Evolutionary conservation across 208 protist species (phyloP), one percentile per base, ranked within the genome.

Genomic region (Trypanosoma brucei): DNA sequence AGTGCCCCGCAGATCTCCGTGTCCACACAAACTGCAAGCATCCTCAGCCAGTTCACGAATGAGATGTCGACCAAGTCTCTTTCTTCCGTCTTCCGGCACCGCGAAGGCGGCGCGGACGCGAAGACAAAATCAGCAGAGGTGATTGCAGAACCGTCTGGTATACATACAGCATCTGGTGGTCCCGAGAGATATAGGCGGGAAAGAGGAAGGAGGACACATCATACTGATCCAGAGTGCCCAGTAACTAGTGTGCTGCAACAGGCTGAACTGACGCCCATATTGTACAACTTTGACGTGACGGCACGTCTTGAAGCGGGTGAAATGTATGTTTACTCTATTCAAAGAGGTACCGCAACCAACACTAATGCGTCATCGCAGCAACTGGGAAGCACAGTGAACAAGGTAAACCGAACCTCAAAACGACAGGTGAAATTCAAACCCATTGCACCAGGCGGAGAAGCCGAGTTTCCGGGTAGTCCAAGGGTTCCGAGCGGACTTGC

Each of bases 21-120:
- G 22, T 93, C 89, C 0, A 86, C 86, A 44, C 79, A 72, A 4
- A 66, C 89, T 34, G 59, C 91, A 35, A 83, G 75, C 60, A 79
- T 92, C 53, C 63, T 92, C 52, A 80, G 69, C 37, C 78, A 86
- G 59, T 40, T 95, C 1, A 50, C 55, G 8, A 54, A 75, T 38
- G 84, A 94, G 60, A 66, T 77, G 33, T 53, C 73, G 2, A 62
- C 73, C 5, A 33, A 55, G 7, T 54, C 50, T 34, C 60, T 65
- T 31, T 42, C 33, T 14, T 7, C 9, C 37, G 5, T 64, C 53
- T 59, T 42, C n/a, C 3, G 38, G 37, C 40, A 11, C n/a, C n/a
- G 3, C 1, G 2, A 2, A 40, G 11, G 8, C 8, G 0, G 11
- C 6, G 8, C 11, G 11, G 42, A 11, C 6, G 42, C 42, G 42